Evolutionary conservation across 345 rosid species (phyloP).

Genomic region (Syzygium jambos): DNA sequence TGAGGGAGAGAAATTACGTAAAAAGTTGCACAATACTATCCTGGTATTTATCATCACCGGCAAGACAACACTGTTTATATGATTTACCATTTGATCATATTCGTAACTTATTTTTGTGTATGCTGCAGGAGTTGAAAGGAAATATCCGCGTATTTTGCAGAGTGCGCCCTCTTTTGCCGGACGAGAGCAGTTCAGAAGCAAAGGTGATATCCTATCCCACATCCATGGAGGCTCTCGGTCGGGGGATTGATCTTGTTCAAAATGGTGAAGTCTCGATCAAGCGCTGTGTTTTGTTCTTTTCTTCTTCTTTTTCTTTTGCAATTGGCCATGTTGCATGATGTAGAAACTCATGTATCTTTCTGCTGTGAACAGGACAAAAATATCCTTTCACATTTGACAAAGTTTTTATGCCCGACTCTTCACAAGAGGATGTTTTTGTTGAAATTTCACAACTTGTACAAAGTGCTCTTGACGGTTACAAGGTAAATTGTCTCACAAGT

Average conservation of each 20-base stretch:
- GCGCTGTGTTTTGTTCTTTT: not conserved
- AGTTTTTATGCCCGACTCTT: constrained; percentile 63
- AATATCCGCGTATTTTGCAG: constrained; percentile 98
- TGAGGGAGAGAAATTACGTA: constrained; percentile 90
- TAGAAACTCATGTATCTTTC: not conserved
- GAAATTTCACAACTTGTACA: constrained; percentile 98
- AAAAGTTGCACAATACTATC: constrained; percentile 91
- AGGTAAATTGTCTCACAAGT: constrained; percentile 38
- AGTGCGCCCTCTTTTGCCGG: constrained; percentile 80
- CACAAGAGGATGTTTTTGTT: constrained; percentile 81
- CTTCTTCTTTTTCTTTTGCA: not conserved
- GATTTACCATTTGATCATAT: not conserved
- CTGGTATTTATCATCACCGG: constrained; percentile 39
- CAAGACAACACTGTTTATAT: not conserved
- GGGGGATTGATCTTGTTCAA: constrained; percentile 66
- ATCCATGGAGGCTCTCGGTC: constrained; percentile 65
- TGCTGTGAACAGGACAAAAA: constrained; percentile 55
- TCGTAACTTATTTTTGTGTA: constrained; percentile 2
- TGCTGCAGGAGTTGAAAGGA: constrained; percentile 82
- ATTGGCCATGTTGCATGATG: not conserved
- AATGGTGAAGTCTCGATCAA: constrained; percentile 35
- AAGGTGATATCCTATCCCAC: constrained; percentile 63
- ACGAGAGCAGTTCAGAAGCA: constrained; percentile 47
- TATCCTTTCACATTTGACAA: constrained; percentile 80
- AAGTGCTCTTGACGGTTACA: constrained; percentile 98